Conservation (phyloP, 305 asterid species). For the Fraxinus platypoda region DNA sequence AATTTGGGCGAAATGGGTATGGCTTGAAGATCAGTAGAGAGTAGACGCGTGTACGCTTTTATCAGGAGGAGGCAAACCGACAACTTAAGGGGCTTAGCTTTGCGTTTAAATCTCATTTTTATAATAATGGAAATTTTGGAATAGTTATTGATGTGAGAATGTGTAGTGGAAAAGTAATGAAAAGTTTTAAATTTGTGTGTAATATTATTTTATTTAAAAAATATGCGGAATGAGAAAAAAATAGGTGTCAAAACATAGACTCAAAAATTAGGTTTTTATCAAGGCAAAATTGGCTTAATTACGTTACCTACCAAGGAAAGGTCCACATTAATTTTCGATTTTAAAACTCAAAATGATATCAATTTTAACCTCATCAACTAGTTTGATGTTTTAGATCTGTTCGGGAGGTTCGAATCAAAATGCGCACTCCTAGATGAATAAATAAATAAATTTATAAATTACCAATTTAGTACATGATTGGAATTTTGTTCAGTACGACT, state of each 20-base stretch:
- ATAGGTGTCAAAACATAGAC: no score
- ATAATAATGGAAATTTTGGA: no score
- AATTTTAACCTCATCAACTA: neutral
- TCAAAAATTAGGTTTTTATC: neutral
- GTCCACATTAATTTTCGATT: neutral
- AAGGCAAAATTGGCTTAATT: neutral
- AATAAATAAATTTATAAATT: no score
- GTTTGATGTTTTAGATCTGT: neutral
- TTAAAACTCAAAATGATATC: neutral
- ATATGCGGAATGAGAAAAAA: no score
- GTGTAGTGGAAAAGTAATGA: no score
- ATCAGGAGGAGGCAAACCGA: constrained; percentile 21
- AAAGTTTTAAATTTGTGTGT: no score
- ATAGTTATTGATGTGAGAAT: no score
- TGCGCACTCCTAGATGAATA: neutral
- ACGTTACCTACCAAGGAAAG: neutral
- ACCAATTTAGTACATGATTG: no score
- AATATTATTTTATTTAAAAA: no score
- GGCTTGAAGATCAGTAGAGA: neutral
- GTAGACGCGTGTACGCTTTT: neutral
- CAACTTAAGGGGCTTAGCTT: constrained; percentile 8
- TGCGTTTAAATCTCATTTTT: no score
- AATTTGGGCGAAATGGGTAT: neutral
- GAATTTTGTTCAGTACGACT: no score
- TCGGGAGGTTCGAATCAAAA: neutral